Evolutionary conservation across 371 early-diverging fungal genomes (phyloP).

Genomic region (Chytridiales sp.): DNA sequence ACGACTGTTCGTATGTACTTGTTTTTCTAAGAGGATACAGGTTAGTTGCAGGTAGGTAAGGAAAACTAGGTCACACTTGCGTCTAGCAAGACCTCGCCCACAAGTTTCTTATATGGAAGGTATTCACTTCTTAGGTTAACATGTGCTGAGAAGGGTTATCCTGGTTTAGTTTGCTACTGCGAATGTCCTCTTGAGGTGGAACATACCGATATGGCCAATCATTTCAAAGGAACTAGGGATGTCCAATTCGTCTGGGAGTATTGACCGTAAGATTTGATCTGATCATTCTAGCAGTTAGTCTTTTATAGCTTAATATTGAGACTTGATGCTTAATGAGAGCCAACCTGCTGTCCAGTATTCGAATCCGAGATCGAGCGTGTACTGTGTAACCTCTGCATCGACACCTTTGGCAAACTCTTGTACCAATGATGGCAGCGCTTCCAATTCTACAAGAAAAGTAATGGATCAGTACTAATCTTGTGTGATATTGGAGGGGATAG

Average conservation of each 20-base stretch:
- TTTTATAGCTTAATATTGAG: background rate
- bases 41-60: background rate
- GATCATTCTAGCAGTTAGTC: conserved; percentile 1
- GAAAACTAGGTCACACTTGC: conserved; percentile 45
- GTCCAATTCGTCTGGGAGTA: conserved; percentile 83
- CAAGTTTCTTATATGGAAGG: conserved; percentile 82
- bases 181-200: conserved; percentile 87
- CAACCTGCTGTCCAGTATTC: conserved; percentile 49
- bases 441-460: conserved; percentile 11
- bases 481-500: background rate
- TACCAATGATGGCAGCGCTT: conserved; percentile 28
- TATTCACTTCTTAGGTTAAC: conserved; percentile 92
- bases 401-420: conserved; percentile 21
- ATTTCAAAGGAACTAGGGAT: conserved; percentile 90
- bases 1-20: conserved; percentile 88
- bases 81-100: conserved; percentile 94
- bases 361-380: conserved; percentile 38
- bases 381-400: conserved; percentile 25
- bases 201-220: conserved; percentile 90
- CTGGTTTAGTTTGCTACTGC: conserved; percentile 88
- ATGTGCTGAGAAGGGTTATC: conserved; percentile 65
- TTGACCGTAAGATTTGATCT: conserved; percentile 87
- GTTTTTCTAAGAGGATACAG: conserved; percentile 73
- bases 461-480: background rate
- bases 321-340: background rate